Evolutionary conservation across 129 eudicot species (phyloP), one percentile per base, ranked within the genome.

Genomic region (Tanacetum coccineum): DNA sequence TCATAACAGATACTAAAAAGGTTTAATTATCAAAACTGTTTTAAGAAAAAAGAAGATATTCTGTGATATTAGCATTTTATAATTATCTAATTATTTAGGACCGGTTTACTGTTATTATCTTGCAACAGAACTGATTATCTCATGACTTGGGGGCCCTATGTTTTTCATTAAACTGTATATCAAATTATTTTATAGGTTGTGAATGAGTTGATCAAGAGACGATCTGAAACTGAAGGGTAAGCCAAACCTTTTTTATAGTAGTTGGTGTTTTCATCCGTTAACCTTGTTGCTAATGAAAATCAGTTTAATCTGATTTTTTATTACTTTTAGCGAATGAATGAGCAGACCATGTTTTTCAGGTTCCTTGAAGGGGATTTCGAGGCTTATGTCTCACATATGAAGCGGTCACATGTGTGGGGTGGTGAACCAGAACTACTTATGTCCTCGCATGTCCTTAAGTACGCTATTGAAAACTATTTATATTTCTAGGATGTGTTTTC

Each of bases 401-500:
- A 84, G 74, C 83, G 76, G 58, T 82, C 96, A 46, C 87, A 87
- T 44, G 84, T 81, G 12, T 91, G 97, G 97, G 97, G 97, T 64
- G 97, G 97, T 61, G 96, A 91, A 82, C 96, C 94, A 9, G 97
- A 91, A 36, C 48, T 61, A 3, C 48, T 61, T 61, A 61, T 61
- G 46, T 32, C 66, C 14, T 36, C 66, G 15, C 49, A 61, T n/a
- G 66, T 61, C 28, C 66, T 61, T 36, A 61, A 32, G 66, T 39
- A 61, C 4, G 44, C 42, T 36, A 36, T 6, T 7, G 2, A 9
- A 36, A 0, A 36, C 42, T 36, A 36, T 36, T 36, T 9, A 54
- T 54, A 25, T 9, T 54, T 54, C 11, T 20, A 54, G 19, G 56
- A 51, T 13, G 17, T 25, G 64, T 25, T 57, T 60, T 60, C 22